phyloP scores from a whole-genome alignment of 2,329 filamentous ascomycete species.

The Zymoseptoria crescenta region DNA sequence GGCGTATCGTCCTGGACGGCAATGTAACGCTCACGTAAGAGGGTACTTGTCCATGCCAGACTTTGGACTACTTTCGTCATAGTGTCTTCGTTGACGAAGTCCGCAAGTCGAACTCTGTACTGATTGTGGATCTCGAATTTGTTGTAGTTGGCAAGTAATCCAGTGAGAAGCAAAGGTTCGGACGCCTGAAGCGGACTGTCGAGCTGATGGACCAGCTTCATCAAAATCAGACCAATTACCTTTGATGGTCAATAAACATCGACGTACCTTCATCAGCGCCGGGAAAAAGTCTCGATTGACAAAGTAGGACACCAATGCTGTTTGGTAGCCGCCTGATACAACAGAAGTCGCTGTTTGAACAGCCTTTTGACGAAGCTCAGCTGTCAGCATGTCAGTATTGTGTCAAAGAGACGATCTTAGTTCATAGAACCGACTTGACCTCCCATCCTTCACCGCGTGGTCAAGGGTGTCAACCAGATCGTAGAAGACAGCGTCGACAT shows the following conservation, averaged over 20 bases:
- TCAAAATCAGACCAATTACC: background rate
- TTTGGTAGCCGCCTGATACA: conserved; percentile 90
- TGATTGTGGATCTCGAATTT: conserved; percentile 99
- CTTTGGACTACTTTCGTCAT: conserved; percentile 75
- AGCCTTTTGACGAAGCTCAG: conserved; percentile 68
- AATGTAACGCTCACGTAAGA: conserved; percentile 66
- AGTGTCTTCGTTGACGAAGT: conserved; percentile 86
- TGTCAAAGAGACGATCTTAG: background rate
- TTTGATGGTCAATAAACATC: background rate
- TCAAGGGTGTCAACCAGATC: conserved; percentile 83
- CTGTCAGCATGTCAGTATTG: conserved; percentile 36
- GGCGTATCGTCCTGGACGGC: conserved; percentile 83
- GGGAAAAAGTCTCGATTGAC: conserved; percentile 92
- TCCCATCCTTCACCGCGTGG: conserved; percentile 68
- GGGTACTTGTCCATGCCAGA: conserved; percentile 63
- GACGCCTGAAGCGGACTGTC: conserved; percentile 53
- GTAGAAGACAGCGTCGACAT: conserved; percentile 77
- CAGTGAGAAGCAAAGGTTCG: conserved; percentile 73
- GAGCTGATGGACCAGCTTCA: conserved; percentile 71
- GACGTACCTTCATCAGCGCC: conserved; percentile 75
- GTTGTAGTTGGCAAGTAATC: conserved; percentile 92
- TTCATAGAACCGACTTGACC: conserved; percentile 48
- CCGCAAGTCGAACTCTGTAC: conserved; percentile 81
- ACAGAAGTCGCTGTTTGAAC: conserved; percentile 75
- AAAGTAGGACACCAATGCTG: conserved; percentile 87